Evolutionary conservation across 768 basidiomycete genomes (phyloP), one percentile per base, ranked within the genome.

Genomic region (Pluteus cervinus): DNA sequence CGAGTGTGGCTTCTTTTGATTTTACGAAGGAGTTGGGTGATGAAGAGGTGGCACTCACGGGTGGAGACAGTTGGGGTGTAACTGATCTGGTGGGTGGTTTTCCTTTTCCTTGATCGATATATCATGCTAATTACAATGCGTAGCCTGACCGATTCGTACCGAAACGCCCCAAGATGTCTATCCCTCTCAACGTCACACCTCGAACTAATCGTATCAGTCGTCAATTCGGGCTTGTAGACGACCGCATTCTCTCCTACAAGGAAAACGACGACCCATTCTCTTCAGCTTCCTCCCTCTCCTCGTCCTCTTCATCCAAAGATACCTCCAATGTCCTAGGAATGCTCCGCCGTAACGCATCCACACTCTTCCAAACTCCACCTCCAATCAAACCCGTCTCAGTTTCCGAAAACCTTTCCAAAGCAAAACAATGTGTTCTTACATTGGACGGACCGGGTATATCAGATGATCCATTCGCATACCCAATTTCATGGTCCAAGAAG

Each of bases 391-490:
- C 53, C 0, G 63, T 71, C 9, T 83, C 81, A 4, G 76, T 77
- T 3, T 65, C 62, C n/a, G 68, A 77, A 26, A 75, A 81, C 48
- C 62, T 82, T 6, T 73, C 62, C 25, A 61, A 65, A 41, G 66
- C 66, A 30, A 67, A 65, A 37, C 76, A 80, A 38, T 78, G 74
- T 49, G 44, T 71, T 2, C 63, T 80, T 46, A 71, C 74, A 0
- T 61, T 82, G n/a, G 81, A 83, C 47, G 76, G 75, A 10, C 81
- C 80, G 0, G 79, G 77, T 3, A 70, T 82, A 17, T 65, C 73
- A 6, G 54, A 58, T 5, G 69, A 79, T 42, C 59, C 66, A 7
- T 71, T 73, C 36, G 72, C 78, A 3, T 74, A 65, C 46, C 73
- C 80, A 3, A 72, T 82, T 40, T 61, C 70, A 24, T 83, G 81